Evolutionary conservation across 2,329 filamentous ascomycete species (phyloP).

Genomic region (Xylaria sp.): DNA sequence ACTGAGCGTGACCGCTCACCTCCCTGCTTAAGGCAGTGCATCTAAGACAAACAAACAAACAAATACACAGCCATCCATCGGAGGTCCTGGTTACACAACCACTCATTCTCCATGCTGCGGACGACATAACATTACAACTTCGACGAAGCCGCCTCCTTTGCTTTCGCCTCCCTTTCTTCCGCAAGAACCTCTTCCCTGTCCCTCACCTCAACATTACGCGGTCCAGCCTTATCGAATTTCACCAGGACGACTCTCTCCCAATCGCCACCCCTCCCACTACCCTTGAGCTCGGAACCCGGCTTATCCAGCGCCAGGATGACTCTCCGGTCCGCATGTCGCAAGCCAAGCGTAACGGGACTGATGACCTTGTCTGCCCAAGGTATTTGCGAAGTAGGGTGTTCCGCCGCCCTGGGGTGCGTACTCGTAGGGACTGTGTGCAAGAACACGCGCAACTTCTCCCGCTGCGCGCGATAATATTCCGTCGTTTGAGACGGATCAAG

Average conservation of each 20-base stretch:
- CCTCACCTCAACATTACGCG: constrained; percentile 64
- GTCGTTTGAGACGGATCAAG: constrained; percentile 39
- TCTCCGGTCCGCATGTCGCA: constrained; percentile 58
- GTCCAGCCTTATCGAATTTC: constrained; percentile 62
- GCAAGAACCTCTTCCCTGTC: constrained; percentile 60
- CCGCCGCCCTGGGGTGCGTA: constrained; percentile 53
- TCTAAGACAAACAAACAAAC: not conserved
- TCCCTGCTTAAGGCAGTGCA: not conserved
- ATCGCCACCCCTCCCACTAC: constrained; percentile 63
- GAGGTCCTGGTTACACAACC: not conserved
- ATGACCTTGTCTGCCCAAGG: constrained; percentile 72
- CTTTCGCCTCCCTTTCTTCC: constrained; percentile 54
- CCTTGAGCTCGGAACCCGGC: constrained; percentile 66
- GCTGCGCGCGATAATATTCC: constrained; percentile 58
- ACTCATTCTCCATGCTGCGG: not conserved
- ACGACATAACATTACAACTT: constrained; percentile 27
- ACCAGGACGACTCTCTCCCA: constrained; percentile 69
- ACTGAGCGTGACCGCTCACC: not conserved
- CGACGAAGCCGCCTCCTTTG: constrained; percentile 18
- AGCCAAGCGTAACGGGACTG: constrained; percentile 61
- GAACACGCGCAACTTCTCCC: constrained; percentile 65
- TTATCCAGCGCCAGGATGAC: constrained; percentile 67
- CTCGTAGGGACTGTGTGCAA: constrained; percentile 58
- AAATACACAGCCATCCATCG: not conserved
- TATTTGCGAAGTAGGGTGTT: constrained; percentile 58